Base-by-base conservation (phyloP, 2,329 filamentous ascomycete genomes). In the Diaporthe australafricana region DNA sequence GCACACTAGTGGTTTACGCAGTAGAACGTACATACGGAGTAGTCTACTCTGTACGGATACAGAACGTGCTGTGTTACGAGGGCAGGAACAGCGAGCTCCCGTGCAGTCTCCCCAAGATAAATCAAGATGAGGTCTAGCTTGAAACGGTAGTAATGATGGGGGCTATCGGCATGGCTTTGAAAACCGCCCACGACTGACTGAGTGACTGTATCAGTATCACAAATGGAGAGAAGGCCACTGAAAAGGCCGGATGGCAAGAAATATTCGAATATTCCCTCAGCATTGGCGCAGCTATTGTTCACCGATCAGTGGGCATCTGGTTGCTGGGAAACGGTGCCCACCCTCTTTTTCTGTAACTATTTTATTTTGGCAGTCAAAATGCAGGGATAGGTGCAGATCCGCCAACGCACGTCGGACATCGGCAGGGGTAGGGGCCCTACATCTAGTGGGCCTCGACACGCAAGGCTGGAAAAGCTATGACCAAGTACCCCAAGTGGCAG, bases 281-380 rank as follows among this genome's bases (percentile, higher is more conserved):
- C 11, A 16, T 40, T 40, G 38, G 38, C 38, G 60, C 60, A 48
- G 45, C 60, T 9, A 22, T 38, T 30, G n/a, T 1, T 50, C 17
- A 3, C 35, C 12, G 27, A 22, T 27, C 35, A 16, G 17, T 22
- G n/a, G 6, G 14, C 14, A 17, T 27, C 30, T 65, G 53, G 67
- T 69, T 69, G 67, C 67, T 42, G 53, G 67, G 67, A 69, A 42
- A 69, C 67, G 30, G 60, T 22, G 32, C 32, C 53, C 55, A 69
- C 45, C 27, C 22, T 48, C 25, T 40, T 35, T n/a, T 60, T 63
- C 32, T 65, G 32, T 22, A 25, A 25, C 55, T 69, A 38, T 50
- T 57, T 57, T 50, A 45, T 50, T 52, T 69, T 69, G 67, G 32
- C 32, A 30, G 42, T 27, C 32, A 22, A 60, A 50, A 50, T 60